A percentile compares a stretch with the other conserved stretches of the same genome.
Evolutionary conservation across 129 eudicot genomes (phyloP).

Genomic region (Helichrysum umbraculigerum): DNA sequence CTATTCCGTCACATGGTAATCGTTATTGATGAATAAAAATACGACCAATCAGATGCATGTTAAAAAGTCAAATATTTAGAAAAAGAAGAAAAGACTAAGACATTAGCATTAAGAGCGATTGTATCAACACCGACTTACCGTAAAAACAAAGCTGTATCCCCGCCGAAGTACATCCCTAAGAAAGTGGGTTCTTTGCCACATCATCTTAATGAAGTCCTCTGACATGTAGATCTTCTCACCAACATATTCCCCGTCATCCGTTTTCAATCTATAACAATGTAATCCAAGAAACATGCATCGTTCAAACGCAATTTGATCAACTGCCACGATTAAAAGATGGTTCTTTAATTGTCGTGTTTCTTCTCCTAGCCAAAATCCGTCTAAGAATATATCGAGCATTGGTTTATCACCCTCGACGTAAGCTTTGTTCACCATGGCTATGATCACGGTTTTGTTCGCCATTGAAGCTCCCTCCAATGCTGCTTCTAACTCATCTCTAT

Average conservation of each 20-base stretch:
- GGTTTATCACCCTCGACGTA: constrained; percentile 55
- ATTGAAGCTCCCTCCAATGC: constrained; percentile 58
- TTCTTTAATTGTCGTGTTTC: constrained; percentile 45
- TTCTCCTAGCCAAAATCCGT: constrained; percentile 83
- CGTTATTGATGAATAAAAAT: not conserved
- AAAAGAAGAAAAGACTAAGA: not conserved
- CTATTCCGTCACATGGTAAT: not conserved
- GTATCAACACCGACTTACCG: constrained; percentile 43
- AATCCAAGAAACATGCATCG: constrained; percentile 62
- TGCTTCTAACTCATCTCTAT: constrained; percentile 48
- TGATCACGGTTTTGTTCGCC: constrained; percentile 59
- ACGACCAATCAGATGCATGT: constrained; percentile 10
- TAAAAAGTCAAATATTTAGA: not conserved
- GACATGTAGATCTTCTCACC: constrained; percentile 68
- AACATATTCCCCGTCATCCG: constrained; percentile 47
- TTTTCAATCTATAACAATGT: constrained; percentile 49
- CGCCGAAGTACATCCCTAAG: constrained; percentile 54
- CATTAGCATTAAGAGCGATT: not conserved
- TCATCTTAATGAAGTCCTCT: constrained; percentile 66
- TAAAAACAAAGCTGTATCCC: constrained; percentile 67
- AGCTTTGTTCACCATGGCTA: constrained; percentile 66
- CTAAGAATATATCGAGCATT: constrained; percentile 78
- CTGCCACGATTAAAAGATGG: constrained; percentile 61
- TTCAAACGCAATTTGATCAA: constrained; percentile 59
- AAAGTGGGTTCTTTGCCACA: constrained; percentile 77